phyloP scores from a whole-genome alignment of 2,329 filamentous ascomycete species.

The Paraphaeosphaeria sporulosa region DNA sequence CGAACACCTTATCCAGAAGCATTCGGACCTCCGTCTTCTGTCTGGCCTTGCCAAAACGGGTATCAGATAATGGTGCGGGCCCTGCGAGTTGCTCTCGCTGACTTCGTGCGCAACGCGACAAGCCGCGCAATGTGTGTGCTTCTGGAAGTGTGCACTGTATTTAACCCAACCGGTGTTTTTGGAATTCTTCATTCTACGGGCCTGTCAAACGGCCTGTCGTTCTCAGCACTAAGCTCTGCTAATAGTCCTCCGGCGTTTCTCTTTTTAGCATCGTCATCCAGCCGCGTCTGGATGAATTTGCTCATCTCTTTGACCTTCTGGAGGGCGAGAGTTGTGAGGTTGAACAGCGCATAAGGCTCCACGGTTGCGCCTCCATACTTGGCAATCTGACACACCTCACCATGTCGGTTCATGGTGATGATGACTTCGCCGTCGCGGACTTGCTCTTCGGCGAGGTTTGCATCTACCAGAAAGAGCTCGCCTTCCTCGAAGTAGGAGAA shows the following conservation, averaged over 20 bases:
- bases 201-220: slow-evolving; percentile 69
- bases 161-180: background rate
- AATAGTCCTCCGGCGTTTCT: slow-evolving; percentile 80
- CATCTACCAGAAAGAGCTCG: slow-evolving; percentile 75
- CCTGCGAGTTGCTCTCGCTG: slow-evolving; percentile 1
- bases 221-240: slow-evolving; percentile 83
- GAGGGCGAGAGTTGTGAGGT: slow-evolving; percentile 77
- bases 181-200: slow-evolving; percentile 13
- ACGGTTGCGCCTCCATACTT: slow-evolving; percentile 87
- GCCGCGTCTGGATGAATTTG: slow-evolving; percentile 72
- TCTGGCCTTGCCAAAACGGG: slow-evolving; percentile 9
- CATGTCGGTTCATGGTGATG: slow-evolving; percentile 86
- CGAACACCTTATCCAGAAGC: background rate
- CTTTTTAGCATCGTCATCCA: slow-evolving; percentile 80
- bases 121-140: slow-evolving; percentile 9
- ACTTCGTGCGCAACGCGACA: background rate
- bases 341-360: slow-evolving; percentile 79
- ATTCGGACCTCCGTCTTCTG: slow-evolving; percentile 8
- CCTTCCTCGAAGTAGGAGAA: slow-evolving; percentile 84
- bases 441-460: slow-evolving; percentile 78
- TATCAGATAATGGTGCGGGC: slow-evolving; percentile 2
- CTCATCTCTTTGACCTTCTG: slow-evolving; percentile 83
- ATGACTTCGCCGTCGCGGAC: slow-evolving; percentile 76
- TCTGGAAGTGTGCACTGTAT: background rate
- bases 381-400: slow-evolving; percentile 88